Percentiles rank a stretch among this genome's conserved stretches.
These are phyloP conservation scores for Tulasnella sp. DNA, from an alignment of 768 basidiomycete genomes.

Conservation along the genomic window DNA sequence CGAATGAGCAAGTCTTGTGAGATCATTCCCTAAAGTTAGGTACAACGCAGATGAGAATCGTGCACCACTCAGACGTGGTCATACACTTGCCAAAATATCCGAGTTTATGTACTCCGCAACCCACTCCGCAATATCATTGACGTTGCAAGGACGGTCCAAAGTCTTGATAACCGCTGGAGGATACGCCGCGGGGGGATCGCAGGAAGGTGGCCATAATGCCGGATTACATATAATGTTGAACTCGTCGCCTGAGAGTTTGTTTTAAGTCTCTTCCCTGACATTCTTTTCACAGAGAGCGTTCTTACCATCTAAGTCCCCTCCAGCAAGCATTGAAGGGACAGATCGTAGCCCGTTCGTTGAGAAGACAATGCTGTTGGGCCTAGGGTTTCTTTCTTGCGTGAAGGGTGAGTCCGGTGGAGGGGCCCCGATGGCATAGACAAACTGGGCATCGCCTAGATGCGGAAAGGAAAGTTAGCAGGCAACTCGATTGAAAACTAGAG, in stretches of 20 bases:
- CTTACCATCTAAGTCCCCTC: slow-evolving; percentile 55
- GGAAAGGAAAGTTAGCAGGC: slow-evolving; percentile 31
- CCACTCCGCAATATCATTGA: slow-evolving; percentile 57
- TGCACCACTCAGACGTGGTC: too few species aligned
- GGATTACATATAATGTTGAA: slow-evolving; percentile 37
- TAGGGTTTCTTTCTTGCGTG: slow-evolving; percentile 36
- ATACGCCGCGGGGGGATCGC: slow-evolving; percentile 37
- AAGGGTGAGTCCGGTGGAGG: slow-evolving; percentile 44
- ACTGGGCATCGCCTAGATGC: slow-evolving; percentile 31
- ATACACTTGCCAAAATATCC: slow-evolving; percentile 54
- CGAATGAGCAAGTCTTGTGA: slow-evolving; percentile 33
- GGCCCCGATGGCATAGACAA: slow-evolving; percentile 42
- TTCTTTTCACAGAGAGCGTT: background rate
- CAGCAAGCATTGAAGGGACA: slow-evolving; percentile 50
- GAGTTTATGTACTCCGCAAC: slow-evolving; percentile 57
- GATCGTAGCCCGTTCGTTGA: slow-evolving; percentile 46
- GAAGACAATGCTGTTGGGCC: slow-evolving; percentile 45
- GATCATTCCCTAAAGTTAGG: background rate
- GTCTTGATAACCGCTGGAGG: slow-evolving; percentile 36
- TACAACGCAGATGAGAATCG: background rate
- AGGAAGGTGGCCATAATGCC: slow-evolving; percentile 22
- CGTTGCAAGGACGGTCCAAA: slow-evolving; percentile 40
- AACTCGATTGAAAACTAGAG: too few species aligned
- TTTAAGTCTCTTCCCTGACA: background rate
- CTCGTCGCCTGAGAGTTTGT: slow-evolving; percentile 27